Base-by-base conservation (phyloP, 768 basidiomycete species). In the Suillus bovinus region DNA sequence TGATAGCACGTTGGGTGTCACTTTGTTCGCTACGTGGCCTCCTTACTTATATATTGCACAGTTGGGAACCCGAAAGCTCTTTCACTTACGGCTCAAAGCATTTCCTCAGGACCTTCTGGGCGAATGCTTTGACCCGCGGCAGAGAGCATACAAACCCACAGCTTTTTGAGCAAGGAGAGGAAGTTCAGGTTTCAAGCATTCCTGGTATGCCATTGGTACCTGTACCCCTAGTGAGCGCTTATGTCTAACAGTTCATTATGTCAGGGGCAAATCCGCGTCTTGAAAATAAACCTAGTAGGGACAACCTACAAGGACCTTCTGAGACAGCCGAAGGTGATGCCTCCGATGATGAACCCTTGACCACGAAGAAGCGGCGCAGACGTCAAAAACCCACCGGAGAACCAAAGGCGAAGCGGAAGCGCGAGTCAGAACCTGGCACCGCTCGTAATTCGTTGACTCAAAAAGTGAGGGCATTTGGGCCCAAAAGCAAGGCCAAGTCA, bases 51-150 rank as follows among this genome's bases (percentile, higher is more conserved):
- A 24, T n/a, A n/a, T 61, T 38, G 22, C 49, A 41, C 59, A 90
- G 89, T 11, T 90, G 88, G 88, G 89, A 91, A 66, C 88, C 89
- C 10, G 70, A 76, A 9, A 77, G 82, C 58, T 87, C 86, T 10
- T 89, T 91, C 63, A 71, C 69, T 17, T 81, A 72, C 8, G 80
- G 78, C 11, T 87, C 88, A 0, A 83, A 86, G 65, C 78, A 85
- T 56, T 77, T 89, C 17, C 41, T 81, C 10, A 68, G 73, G 17
- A 33, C 63, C 2, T 81, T 81, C 55, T 81, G 79, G 79, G 63
- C 67, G 20, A 72, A 75, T n/a, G 63, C 76, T 38, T 60, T 71
- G 29, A 71, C 69, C 1, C 64, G 70, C 34, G 74, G 72, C 36
- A 80, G 88, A 61, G 86, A 89, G 63, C 72, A 77, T 52, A 69